A percentile compares a stretch with the other conserved stretches of the same genome.
Conservation (phyloP, 2,329 filamentous ascomycete genomes). For the Colletotrichum godetiae region DNA sequence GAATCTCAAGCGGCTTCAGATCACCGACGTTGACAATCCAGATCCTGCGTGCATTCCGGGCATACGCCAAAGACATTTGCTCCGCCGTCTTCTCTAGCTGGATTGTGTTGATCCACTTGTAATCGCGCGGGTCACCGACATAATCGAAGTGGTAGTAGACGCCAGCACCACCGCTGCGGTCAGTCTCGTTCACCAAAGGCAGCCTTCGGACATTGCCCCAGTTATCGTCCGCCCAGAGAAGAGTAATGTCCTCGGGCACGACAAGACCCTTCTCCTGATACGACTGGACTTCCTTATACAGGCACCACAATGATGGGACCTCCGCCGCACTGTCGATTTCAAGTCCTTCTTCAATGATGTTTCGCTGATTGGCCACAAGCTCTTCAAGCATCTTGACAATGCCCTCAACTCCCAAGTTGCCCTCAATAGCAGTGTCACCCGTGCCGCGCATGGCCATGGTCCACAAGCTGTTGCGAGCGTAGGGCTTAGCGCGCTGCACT, state of each 20-base stretch:
- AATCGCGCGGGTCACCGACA: slow-evolving; percentile 58
- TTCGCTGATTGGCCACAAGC: slow-evolving; percentile 69
- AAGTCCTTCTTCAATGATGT: slow-evolving; percentile 68
- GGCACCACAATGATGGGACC: slow-evolving; percentile 77
- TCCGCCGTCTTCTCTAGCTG: slow-evolving; percentile 71
- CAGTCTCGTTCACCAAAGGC: slow-evolving; percentile 68
- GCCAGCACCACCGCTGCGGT: slow-evolving; percentile 71
- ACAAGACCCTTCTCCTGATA: slow-evolving; percentile 73
- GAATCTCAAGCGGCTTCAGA: slow-evolving; percentile 72
- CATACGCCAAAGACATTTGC: slow-evolving; percentile 69
- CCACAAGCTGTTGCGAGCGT: slow-evolving; percentile 72
- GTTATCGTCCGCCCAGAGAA: slow-evolving; percentile 78
- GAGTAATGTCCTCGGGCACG: slow-evolving; percentile 72
- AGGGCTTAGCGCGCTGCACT: slow-evolving; percentile 71
- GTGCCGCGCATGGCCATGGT: slow-evolving; percentile 79
- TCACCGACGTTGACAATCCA: slow-evolving; percentile 78
- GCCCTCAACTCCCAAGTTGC: slow-evolving; percentile 61
- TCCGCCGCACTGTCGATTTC: slow-evolving; percentile 58
- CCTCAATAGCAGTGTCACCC: slow-evolving; percentile 71
- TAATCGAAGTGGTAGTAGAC: slow-evolving; percentile 73
- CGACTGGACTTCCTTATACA: slow-evolving; percentile 80
- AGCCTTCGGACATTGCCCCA: slow-evolving; percentile 74
- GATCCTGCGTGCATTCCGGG: slow-evolving; percentile 68
- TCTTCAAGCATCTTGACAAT: slow-evolving; percentile 70
- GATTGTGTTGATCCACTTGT: slow-evolving; percentile 74